Evolutionary conservation across 2,329 filamentous ascomycete species (phyloP), one percentile per base, ranked within the genome.

Genomic region (Colletotrichum viniferum): DNA sequence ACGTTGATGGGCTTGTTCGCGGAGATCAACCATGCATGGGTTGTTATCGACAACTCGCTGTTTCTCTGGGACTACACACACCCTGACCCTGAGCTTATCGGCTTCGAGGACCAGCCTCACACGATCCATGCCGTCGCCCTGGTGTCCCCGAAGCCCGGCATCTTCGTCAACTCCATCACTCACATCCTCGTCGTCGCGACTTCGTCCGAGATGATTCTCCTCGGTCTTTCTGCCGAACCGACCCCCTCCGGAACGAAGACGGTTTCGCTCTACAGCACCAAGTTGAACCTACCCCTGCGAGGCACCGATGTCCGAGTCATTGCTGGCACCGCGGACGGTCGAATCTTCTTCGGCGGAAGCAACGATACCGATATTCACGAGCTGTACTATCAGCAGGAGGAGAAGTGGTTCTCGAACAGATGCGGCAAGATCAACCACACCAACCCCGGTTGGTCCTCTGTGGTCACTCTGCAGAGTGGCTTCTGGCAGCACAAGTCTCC

Each of bases 11-110:
- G 97, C 12, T 88, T 99, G 38, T 98, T 99, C 84, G 95, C 97
- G 21, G 95, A 97, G 84, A 90, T 99, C 81, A 96, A 96, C 81
- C 96, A 98, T 84, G 97, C 96, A 34, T 99, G 96, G 94, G 94
- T 98, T 71, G 92, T 95, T 28, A 97, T 99, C 82, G 97, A 99
- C 86, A 98, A 98, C 86, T 95, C 95, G 77, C 89, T 99, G 60
- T 99, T 98, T 83, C 89, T 99, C 18, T 99, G 97, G 97, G 96
- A 99, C 85, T 99, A 98, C 84, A 98, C 96, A 8, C 91, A 95
- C 82, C 92, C 95, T n/a, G 95, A 96, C 79, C 95, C 96, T 7
- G 95, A 98, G 82, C 89, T 98, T 56, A 94, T 98, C 78, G 96
- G 96, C 21, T 98, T 95, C 81, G 96, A 98, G 83, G 96, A 98